phyloP scores from a whole-genome alignment of 2,329 filamentous ascomycete species.

The Ophiostoma quercus region DNA sequence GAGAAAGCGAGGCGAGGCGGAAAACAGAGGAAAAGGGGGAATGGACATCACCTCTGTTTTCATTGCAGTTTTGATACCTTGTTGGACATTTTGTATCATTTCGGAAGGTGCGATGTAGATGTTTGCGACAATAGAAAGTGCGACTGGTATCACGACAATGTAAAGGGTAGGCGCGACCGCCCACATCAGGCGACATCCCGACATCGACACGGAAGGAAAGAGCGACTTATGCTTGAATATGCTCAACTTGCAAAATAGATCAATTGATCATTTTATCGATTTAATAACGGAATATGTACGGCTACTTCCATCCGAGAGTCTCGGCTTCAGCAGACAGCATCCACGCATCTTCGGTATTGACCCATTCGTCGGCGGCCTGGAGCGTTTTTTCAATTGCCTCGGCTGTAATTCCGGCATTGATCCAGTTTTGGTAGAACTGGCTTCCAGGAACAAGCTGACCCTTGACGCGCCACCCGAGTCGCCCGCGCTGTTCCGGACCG shows the following conservation, averaged over 20 bases:
- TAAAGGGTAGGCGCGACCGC: background rate
- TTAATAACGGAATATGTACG: background rate
- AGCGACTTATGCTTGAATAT: background rate
- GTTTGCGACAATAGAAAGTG: background rate
- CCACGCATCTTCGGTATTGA: background rate
- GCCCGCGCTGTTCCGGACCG: background rate
- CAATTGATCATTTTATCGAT: background rate
- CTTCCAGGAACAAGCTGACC: background rate
- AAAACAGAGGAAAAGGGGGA: background rate
- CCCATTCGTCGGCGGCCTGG: background rate
- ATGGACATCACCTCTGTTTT: too few relatives aligned
- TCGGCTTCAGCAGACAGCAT: background rate
- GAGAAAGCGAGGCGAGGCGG: background rate
- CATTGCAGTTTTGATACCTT: slow-evolving; percentile 7
- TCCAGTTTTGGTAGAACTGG: slow-evolving; percentile 7
- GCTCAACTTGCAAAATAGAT: background rate
- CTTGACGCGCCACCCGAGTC: background rate
- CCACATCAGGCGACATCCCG: background rate
- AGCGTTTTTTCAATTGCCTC: background rate
- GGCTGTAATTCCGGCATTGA: background rate
- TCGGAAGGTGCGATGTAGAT: slow-evolving; percentile 2
- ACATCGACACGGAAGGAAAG: background rate
- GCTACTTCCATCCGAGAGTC: slow-evolving; percentile 1
- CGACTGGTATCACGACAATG: background rate
- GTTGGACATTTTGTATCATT: background rate